Evolutionary conservation across 2,329 filamentous ascomycete genomes (phyloP).

Genomic region (Cadophora gregata): DNA sequence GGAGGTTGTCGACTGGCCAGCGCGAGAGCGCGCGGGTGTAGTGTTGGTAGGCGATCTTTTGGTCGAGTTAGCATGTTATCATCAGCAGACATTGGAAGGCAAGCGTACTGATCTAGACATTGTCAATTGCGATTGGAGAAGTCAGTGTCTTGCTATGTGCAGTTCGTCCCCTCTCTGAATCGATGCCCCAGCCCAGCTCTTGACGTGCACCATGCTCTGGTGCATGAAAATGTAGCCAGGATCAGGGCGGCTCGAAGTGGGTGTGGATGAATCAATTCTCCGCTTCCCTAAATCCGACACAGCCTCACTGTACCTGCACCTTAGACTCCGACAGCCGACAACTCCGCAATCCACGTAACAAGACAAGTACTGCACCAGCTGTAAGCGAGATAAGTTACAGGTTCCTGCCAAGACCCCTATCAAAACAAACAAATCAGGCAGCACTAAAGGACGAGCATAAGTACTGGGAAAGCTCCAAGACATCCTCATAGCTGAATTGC

Average conservation of each 20-base stretch:
- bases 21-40: slow-evolving; percentile 58
- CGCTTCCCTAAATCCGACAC: no score
- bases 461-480: neutral
- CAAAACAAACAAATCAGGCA: slow-evolving; percentile 13
- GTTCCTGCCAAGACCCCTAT: neutral
- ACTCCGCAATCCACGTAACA: no score
- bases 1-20: slow-evolving; percentile 69
- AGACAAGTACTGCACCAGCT: no score
- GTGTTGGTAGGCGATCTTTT: slow-evolving; percentile 53
- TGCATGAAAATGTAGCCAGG: slow-evolving; percentile 4
- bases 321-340: no score
- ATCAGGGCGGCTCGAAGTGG: no score
- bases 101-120: slow-evolving; percentile 44
- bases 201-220: slow-evolving; percentile 20
- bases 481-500: neutral
- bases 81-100: neutral
- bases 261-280: no score
- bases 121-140: neutral
- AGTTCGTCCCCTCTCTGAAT: slow-evolving; percentile 17
- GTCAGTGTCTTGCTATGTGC: neutral
- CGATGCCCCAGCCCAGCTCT: slow-evolving; percentile 7
- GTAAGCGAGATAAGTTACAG: neutral
- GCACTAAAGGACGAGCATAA: neutral
- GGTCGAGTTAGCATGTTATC: neutral
- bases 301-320: no score